Percentiles rank a stretch among this genome's conserved stretches.
These are phyloP conservation scores for Inosperma sp. DNA, from an alignment of 768 basidiomycete genomes.

Conservation along the genomic window DNA sequence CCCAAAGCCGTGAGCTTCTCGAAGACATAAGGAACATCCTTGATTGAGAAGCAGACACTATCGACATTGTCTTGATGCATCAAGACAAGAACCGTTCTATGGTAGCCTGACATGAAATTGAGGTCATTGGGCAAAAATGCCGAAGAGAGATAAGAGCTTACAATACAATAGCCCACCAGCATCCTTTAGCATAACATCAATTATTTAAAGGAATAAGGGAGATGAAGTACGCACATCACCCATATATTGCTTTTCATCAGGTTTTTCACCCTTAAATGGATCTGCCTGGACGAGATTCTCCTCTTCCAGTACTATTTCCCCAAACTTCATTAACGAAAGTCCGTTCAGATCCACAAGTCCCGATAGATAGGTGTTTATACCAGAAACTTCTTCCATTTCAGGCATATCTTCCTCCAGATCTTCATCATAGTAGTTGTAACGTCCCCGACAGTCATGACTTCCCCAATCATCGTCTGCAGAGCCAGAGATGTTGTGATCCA, in stretches of 20 bases:
- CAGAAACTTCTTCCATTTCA: conserved; percentile 23
- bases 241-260: conserved; percentile 35
- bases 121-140: background rate
- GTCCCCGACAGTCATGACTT: conserved; percentile 12
- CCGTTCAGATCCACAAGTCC: conserved; percentile 34
- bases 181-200: conserved; percentile 12
- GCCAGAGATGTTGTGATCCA: conserved; percentile 27
- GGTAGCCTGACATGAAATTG: conserved; percentile 17
- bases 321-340: conserved; percentile 7
- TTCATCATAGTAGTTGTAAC: conserved; percentile 16
- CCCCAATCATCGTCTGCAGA: conserved; percentile 21
- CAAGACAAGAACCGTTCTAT: conserved; percentile 31
- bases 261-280: conserved; percentile 30
- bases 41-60: conserved; percentile 15
- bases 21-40: conserved; percentile 20
- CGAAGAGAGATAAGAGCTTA: conserved; percentile 5
- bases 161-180: conserved; percentile 30
- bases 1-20: conserved; percentile 12
- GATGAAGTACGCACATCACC: conserved; percentile 32
- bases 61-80: conserved; percentile 21
- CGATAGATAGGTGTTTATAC: conserved; percentile 19
- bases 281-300: conserved; percentile 31
- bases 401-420: conserved; percentile 15
- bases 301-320: conserved; percentile 18
- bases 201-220: background rate